These are phyloP conservation scores for Scleromitrula shiraiana DNA, from an alignment of 2,329 filamentous ascomycete species.

Conservation along the genomic window DNA sequence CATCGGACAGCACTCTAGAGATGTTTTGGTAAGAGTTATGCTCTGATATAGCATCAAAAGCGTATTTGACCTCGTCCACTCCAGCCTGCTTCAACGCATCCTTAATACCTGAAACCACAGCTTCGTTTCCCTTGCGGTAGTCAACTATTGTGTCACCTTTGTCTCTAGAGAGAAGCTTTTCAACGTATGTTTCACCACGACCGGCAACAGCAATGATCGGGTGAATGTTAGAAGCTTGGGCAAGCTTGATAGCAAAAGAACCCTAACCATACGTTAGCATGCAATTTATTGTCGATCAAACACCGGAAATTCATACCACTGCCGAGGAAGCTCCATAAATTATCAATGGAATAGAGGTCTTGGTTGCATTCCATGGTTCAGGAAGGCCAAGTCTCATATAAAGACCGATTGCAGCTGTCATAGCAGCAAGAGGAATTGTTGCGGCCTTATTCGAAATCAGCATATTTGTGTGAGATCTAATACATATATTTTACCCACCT, in stretches of 20 bases:
- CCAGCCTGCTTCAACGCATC: slow-evolving; percentile 22
- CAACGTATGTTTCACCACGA: slow-evolving; percentile 37
- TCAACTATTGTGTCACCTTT: slow-evolving; percentile 49
- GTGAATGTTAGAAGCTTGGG: slow-evolving; percentile 40
- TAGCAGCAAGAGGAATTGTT: slow-evolving; percentile 36
- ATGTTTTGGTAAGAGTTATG: slow-evolving; percentile 25
- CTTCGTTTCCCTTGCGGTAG: slow-evolving; percentile 43
- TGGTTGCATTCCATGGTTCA: slow-evolving; percentile 30
- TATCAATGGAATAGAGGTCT: slow-evolving; percentile 18
- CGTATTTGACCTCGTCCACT: slow-evolving; percentile 20
- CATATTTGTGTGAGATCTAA: slow-evolving; percentile 25
- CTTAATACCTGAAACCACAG: slow-evolving; percentile 31
- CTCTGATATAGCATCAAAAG: slow-evolving; percentile 25
- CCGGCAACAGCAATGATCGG: slow-evolving; percentile 52
- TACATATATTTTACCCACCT: slow-evolving; percentile 31
- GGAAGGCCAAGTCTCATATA: slow-evolving; percentile 34
- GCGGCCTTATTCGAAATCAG: slow-evolving; percentile 36
- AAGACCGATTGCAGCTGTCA: slow-evolving; percentile 37
- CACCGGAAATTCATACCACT: slow-evolving; percentile 17
- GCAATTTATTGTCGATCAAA: not conserved
- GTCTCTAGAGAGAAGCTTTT: slow-evolving; percentile 38
- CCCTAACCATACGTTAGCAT: slow-evolving; percentile 30
- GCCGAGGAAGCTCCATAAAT: slow-evolving; percentile 25
- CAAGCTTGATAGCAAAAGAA: slow-evolving; percentile 48
- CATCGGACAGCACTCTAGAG: slow-evolving; percentile 19